phyloP scores from a whole-genome alignment of 176 grass and related monocot species.

The Tillandsia leiboldiana region DNA sequence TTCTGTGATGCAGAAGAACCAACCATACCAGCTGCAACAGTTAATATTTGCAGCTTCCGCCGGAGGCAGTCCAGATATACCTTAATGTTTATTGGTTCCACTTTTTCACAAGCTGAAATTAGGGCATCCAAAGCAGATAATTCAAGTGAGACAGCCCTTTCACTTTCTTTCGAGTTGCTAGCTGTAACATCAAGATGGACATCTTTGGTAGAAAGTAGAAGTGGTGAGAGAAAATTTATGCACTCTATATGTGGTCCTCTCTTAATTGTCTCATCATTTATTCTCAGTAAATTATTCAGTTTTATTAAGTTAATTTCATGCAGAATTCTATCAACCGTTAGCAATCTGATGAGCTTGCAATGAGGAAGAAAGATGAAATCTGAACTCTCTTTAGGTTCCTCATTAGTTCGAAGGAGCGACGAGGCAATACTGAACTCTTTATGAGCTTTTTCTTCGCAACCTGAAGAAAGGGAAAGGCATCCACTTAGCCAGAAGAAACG shows the following conservation, averaged over 20 bases:
- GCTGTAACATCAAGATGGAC: constrained; percentile 42
- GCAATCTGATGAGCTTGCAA: constrained; percentile 51
- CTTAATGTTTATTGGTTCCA: constrained; percentile 61
- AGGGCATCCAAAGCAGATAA: constrained; percentile 74
- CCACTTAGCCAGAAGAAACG: constrained; percentile 89
- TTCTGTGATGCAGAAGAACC: constrained; percentile 19
- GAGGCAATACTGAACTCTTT: constrained; percentile 67
- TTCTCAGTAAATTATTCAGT: constrained; percentile 74
- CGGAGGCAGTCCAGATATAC: constrained; percentile 77
- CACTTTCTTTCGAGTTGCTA: constrained; percentile 34
- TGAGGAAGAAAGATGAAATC: constrained; percentile 67
- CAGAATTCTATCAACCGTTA: constrained; percentile 75
- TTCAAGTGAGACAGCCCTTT: constrained; percentile 57
- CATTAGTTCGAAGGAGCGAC: constrained; percentile 46
- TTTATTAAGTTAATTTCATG: constrained; percentile 92
- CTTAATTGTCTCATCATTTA: constrained; percentile 65
- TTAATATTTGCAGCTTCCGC: constrained; percentile 74
- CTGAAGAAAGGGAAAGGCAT: constrained; percentile 63
- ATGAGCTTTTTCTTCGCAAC: constrained; percentile 69
- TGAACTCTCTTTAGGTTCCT: constrained; percentile 23
- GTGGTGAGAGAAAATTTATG: constrained; percentile 72
- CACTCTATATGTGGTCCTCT: constrained; percentile 78
- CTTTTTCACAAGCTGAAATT: constrained; percentile 83
- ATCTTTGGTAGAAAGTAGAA: constrained; percentile 81
- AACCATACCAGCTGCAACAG: constrained; percentile 66